phyloP scores from a whole-genome alignment of 1,284 basidiomycete genomes.

The Pseudozyma thailandica region DNA sequence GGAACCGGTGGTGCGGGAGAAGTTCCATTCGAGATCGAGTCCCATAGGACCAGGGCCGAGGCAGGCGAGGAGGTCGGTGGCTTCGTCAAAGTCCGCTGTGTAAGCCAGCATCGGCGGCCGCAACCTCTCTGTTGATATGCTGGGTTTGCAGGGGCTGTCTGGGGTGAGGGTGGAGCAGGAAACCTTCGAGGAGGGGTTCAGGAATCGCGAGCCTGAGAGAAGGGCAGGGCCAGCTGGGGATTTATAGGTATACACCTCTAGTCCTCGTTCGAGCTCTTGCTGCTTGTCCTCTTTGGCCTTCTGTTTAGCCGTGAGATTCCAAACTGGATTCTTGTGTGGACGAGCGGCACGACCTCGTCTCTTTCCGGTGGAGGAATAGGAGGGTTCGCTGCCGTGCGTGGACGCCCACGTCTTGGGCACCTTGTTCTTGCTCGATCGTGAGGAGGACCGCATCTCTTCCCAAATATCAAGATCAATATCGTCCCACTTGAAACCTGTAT shows the following conservation, averaged over 20 bases:
- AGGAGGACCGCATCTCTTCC: constrained; percentile 21
- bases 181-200: constrained; percentile 12
- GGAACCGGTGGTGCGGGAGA: constrained; percentile 10
- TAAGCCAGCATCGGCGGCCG: constrained; percentile 37
- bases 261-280: constrained; percentile 25
- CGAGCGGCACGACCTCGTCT: neutral
- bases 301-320: constrained; percentile 8
- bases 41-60: constrained; percentile 39
- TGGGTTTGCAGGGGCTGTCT: neutral
- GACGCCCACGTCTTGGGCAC: constrained; percentile 43
- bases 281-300: constrained; percentile 14
- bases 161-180: constrained; percentile 7
- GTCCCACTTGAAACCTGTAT: constrained; percentile 4
- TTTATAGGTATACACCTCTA: constrained; percentile 23
- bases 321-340: neutral
- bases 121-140: constrained; percentile 1
- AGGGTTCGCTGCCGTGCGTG: constrained; percentile 10
- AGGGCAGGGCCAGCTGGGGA: constrained; percentile 20
- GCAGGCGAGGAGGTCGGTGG: constrained; percentile 28
- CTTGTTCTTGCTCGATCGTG: neutral
- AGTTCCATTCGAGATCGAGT: constrained; percentile 60
- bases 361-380: neutral
- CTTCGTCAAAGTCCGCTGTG: constrained; percentile 30
- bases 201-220: constrained; percentile 11
- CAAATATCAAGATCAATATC: neutral